Evolutionary conservation across 495 filamentous ascomycete genomes (phyloP).

Genomic region (Pseudevernia furfuracea): DNA sequence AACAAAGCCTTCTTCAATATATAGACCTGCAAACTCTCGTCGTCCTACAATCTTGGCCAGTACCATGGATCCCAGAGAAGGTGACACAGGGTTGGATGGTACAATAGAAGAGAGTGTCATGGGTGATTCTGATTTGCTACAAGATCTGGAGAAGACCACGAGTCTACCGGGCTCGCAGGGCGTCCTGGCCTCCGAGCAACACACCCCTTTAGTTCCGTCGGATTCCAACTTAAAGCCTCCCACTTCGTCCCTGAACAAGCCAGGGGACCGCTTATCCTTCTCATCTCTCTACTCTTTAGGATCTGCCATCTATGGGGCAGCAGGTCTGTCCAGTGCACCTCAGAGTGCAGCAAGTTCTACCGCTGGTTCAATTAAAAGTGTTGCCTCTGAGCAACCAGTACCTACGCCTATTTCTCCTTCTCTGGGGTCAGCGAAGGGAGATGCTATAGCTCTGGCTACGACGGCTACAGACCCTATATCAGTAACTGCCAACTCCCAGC

Average conservation of each 20-base stretch:
- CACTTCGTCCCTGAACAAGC: slow-evolving; percentile 35
- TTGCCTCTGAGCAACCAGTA: slow-evolving; percentile 13
- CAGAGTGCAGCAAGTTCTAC: slow-evolving; percentile 37
- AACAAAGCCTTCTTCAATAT: slow-evolving; percentile 26
- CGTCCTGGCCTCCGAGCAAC: slow-evolving; percentile 12
- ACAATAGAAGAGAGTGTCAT: background rate
- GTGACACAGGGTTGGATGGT: slow-evolving; percentile 4
- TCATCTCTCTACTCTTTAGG: slow-evolving; percentile 59
- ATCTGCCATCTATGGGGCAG: slow-evolving; percentile 35
- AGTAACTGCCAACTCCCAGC: slow-evolving; percentile 24
- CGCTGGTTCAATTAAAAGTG: slow-evolving; percentile 30
- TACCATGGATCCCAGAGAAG: slow-evolving; percentile 9
- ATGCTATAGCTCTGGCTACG: slow-evolving; percentile 21
- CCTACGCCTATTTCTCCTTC: slow-evolving; percentile 22
- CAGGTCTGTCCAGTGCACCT: slow-evolving; percentile 24
- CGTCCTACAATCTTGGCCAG: slow-evolving; percentile 14
- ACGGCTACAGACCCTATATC: slow-evolving; percentile 28
- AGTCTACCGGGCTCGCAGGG: slow-evolving; percentile 18
- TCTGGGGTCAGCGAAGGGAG: slow-evolving; percentile 20
- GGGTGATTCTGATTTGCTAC: slow-evolving; percentile 10
- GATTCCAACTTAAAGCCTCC: slow-evolving; percentile 41
- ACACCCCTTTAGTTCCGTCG: slow-evolving; percentile 30
- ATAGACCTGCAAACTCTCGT: slow-evolving; percentile 18
- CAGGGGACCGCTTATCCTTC: slow-evolving; percentile 55
- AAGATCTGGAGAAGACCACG: slow-evolving; percentile 23